Conservation (phyloP, 2,329 filamentous ascomycete species). For the Nemania bipapillata region DNA sequence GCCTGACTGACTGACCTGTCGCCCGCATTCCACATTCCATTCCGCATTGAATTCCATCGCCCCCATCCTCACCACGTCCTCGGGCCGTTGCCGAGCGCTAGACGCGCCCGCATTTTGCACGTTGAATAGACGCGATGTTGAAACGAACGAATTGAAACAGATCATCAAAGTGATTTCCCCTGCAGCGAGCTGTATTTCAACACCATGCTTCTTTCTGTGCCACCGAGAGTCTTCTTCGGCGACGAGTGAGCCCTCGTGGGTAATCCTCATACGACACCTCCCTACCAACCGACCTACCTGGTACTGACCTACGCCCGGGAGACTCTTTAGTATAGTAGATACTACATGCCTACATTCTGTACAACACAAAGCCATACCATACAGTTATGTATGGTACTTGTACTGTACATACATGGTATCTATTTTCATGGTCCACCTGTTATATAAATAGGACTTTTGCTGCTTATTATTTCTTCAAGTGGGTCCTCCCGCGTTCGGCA, state of each 20-base stretch:
- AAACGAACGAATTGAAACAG: constrained; percentile 27
- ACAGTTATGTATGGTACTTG: background rate
- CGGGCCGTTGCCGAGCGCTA: constrained; percentile 40
- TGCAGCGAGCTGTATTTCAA: constrained; percentile 23
- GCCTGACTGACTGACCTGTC: no score
- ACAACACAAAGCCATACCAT: constrained; percentile 20
- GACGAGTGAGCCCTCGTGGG: constrained; percentile 3
- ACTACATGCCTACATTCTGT: background rate
- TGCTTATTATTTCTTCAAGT: constrained; percentile 30
- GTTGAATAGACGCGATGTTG: constrained; percentile 35
- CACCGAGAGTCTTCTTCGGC: background rate
- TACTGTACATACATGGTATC: background rate
- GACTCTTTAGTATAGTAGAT: no score
- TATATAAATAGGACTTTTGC: constrained; percentile 39
- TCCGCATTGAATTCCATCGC: constrained; percentile 16
- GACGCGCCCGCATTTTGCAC: constrained; percentile 34
- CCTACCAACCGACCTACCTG: constrained; percentile 11
- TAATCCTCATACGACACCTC: constrained; percentile 24
- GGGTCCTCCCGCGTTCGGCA: constrained; percentile 28
- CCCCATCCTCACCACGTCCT: constrained; percentile 35
- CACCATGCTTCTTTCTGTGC: constrained; percentile 19
- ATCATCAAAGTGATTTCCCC: constrained; percentile 25
- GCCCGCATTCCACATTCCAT: no score
- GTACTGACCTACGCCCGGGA: background rate
- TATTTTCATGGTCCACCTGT: constrained; percentile 21